Percentiles rank a stretch among this genome's conserved stretches.
These are phyloP conservation scores for Fraxinus angustifolia DNA, from an alignment of 305 asterid species.

Conservation along the genomic window DNA sequence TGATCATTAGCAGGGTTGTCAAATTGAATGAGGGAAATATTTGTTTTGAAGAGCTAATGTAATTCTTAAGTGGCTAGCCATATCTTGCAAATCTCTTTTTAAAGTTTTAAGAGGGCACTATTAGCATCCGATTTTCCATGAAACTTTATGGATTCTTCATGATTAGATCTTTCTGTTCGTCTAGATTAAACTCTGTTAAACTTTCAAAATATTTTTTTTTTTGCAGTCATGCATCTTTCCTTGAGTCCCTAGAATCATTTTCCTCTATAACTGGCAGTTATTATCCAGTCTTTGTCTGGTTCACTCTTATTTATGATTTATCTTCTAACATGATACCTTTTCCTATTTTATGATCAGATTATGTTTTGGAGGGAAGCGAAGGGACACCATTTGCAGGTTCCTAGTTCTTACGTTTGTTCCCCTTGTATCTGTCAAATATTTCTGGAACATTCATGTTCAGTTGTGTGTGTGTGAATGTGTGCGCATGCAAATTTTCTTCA, in stretches of 20 bases:
- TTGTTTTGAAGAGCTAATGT: background rate
- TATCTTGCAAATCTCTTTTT: background rate
- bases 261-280: conserved; percentile 1
- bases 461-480: background rate
- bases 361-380: conserved; percentile 98
- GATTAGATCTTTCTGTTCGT: background rate
- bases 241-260: background rate
- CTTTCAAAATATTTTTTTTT: background rate
- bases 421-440: conserved; percentile 4
- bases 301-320: background rate
- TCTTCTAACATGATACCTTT: conserved; percentile 31
- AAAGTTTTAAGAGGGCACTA: background rate
- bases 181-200: background rate
- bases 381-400: conserved; percentile 98
- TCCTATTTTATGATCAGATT: conserved; percentile 53
- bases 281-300: background rate
- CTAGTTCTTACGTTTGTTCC: conserved; percentile 24
- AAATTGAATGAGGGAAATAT: background rate
- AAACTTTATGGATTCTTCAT: background rate
- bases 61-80: background rate
- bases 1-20: background rate
- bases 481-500: conserved; percentile 19
- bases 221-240: background rate
- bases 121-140: background rate
- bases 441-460: conserved; percentile 11